Evolutionary conservation across 306 rosid species (phyloP), one percentile per base, ranked within the genome.

Genomic region (Urtica urens): DNA sequence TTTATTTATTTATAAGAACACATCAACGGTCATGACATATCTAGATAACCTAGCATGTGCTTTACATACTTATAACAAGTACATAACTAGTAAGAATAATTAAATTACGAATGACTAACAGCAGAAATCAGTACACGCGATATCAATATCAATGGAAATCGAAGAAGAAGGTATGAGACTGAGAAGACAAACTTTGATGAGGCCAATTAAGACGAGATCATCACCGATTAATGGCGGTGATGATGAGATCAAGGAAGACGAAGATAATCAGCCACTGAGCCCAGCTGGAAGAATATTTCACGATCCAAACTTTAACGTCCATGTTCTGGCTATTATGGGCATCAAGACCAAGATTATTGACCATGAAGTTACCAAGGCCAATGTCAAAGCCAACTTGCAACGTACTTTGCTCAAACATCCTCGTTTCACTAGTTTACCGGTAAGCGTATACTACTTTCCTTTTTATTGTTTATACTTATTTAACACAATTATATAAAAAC

Each of bases 351-450:
- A 17, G 49, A 46, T 60, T 39, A n/a, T 62, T 43, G 18, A 22
- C 35, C 45, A 38, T 0, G 50, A 61, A 2, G 49, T 56, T 38
- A 8, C 15, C 4, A 62, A 49, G 55, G 46, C 51, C 47, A 57
- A 27, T 28, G n/a, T 18, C 3, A 61, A 48, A 50, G 45, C 47
- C 48, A 57, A 38, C 34, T 51, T 69, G 65, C 30, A n/a, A 7
- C 69, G 38, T 28, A 50, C 70, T 21, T 41, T 69, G 65, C 66
- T 69, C 21, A 62, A 45, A 22, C 74, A 69, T 42, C 65, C 70
- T 37, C 74, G 74, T 28, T 69, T 69, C 65, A 57, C 70, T 6
- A 69, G 74, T 20, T 57, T 69, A 45, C 46, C 51, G 60, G 74
- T 58, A 48, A 49, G 29, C 7, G 7, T 17, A 41, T 17, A n/a